A percentile compares a stretch with the other conserved stretches of the same genome.
These are phyloP conservation scores for Calonectria ilicicola DNA, from an alignment of 2,329 filamentous ascomycete species.

Conservation along the genomic window DNA sequence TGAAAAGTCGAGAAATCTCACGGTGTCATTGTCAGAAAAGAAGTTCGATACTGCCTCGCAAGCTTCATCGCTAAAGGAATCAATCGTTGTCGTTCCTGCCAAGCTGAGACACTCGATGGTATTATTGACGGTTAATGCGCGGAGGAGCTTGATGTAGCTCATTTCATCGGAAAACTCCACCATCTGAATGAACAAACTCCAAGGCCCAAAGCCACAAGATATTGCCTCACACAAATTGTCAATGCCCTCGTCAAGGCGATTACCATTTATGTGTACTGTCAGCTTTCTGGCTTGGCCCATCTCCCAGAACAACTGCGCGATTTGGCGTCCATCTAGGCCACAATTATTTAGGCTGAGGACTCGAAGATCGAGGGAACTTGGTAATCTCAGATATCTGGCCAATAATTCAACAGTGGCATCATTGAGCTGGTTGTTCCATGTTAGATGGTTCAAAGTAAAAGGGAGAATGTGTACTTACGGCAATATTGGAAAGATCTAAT, in stretches of 20 bases:
- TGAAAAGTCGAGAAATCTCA: constrained; percentile 68
- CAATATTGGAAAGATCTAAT: constrained; percentile 66
- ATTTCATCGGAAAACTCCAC: constrained; percentile 65
- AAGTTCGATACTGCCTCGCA: constrained; percentile 62
- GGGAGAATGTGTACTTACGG: constrained; percentile 49
- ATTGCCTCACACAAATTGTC: constrained; percentile 63
- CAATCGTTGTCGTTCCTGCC: constrained; percentile 64
- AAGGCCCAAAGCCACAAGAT: constrained; percentile 59
- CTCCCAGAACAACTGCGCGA: constrained; percentile 62
- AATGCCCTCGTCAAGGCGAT: constrained; percentile 65
- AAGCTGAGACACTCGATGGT: constrained; percentile 65
- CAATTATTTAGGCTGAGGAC: constrained; percentile 64
- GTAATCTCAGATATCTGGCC: constrained; percentile 57
- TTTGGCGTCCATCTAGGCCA: constrained; percentile 62
- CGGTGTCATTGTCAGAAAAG: constrained; percentile 62
- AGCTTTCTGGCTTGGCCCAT: constrained; percentile 62
- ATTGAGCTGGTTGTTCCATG: constrained; percentile 55
- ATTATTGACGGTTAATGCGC: constrained; percentile 61
- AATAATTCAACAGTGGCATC: constrained; percentile 61
- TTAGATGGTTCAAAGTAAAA: background rate
- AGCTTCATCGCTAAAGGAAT: constrained; percentile 59
- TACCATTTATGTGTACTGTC: constrained; percentile 63
- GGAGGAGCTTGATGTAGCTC: constrained; percentile 64
- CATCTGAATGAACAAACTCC: constrained; percentile 66
- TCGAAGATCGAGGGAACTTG: constrained; percentile 55